Percentiles rank a stretch among this genome's conserved stretches.
Evolutionary conservation across 352 stramenopile species (phyloP).

Genomic region (Globisporangium takayamanum): DNA sequence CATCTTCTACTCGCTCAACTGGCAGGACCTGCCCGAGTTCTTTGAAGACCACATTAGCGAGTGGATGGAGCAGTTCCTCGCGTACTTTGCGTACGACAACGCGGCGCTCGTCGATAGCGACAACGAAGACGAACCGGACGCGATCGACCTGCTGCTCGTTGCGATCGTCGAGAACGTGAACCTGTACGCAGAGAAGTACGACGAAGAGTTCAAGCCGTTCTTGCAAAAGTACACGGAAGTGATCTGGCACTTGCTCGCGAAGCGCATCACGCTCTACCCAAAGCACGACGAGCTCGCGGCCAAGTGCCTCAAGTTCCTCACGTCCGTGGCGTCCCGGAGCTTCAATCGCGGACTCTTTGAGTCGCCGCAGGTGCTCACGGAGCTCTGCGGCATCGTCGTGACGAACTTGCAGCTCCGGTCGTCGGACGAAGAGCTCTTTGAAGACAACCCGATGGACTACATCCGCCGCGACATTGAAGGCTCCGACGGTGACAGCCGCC

Average conservation of each 20-base stretch:
- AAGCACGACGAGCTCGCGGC: constrained; percentile 96
- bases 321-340: constrained; percentile 90
- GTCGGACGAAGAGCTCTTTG: constrained; percentile 95
- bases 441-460: constrained; percentile 98
- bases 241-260: constrained; percentile 74
- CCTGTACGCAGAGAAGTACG: constrained; percentile 98
- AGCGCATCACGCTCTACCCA: constrained; percentile 62
- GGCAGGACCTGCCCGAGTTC: constrained; percentile 97
- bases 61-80: constrained; percentile 96
- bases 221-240: constrained; percentile 91
- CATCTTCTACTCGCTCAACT: constrained; percentile 99
- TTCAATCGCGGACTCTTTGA: constrained; percentile 91
- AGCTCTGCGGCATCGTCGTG: constrained; percentile 97
- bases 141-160: constrained; percentile 91
- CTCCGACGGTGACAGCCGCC: constrained; percentile 94
- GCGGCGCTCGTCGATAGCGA: constrained; percentile 83
- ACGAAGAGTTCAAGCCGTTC: constrained; percentile 97
- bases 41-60: constrained; percentile 98
- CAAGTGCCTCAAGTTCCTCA: constrained; percentile 97
- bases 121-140: constrained; percentile 89
- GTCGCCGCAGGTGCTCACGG: constrained; percentile 58
- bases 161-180: constrained; percentile 98
- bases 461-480: constrained; percentile 98
- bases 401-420: constrained; percentile 97
- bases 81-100: constrained; percentile 94